Conservation (phyloP, 2,329 filamentous ascomycete genomes). For the Plectosphaerella sp. region DNA sequence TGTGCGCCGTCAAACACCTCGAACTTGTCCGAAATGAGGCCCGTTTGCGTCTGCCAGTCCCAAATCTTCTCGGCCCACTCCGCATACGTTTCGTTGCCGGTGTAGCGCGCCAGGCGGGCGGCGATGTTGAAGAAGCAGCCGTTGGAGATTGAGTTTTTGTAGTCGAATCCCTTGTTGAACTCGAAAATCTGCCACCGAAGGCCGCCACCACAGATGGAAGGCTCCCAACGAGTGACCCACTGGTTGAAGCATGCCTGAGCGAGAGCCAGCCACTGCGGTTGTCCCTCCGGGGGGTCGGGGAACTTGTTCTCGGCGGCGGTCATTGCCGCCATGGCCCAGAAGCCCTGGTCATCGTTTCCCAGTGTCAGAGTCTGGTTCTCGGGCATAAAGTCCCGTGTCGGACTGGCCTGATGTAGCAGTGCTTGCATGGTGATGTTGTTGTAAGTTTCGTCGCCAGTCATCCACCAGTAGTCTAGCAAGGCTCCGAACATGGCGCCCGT, state of each 20-base stretch:
- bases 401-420: conserved; percentile 55
- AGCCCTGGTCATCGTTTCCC: conserved; percentile 73
- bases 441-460: conserved; percentile 63
- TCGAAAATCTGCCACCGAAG: conserved; percentile 83
- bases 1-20: conserved; percentile 46
- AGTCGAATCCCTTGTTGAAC: conserved; percentile 67
- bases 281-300: conserved; percentile 47
- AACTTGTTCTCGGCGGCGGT: conserved; percentile 67
- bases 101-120: conserved; percentile 71
- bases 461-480: conserved; percentile 67
- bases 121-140: conserved; percentile 67
- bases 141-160: conserved; percentile 67
- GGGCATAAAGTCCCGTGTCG: conserved; percentile 62
- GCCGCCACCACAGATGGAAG: conserved; percentile 61
- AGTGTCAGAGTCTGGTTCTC: conserved; percentile 62
- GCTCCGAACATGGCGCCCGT: conserved; percentile 67
- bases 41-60: conserved; percentile 54
- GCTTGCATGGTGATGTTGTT: conserved; percentile 55
- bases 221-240: conserved; percentile 68
- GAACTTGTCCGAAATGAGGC: conserved; percentile 52
- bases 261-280: conserved; percentile 74
- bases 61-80: conserved; percentile 71
- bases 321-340: conserved; percentile 70
- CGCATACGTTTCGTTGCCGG: conserved; percentile 72
- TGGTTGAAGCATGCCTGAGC: conserved; percentile 78